phyloP scores from a whole-genome alignment of 2,329 filamentous ascomycete genomes.

The Tolypocladium ovalisporum region DNA sequence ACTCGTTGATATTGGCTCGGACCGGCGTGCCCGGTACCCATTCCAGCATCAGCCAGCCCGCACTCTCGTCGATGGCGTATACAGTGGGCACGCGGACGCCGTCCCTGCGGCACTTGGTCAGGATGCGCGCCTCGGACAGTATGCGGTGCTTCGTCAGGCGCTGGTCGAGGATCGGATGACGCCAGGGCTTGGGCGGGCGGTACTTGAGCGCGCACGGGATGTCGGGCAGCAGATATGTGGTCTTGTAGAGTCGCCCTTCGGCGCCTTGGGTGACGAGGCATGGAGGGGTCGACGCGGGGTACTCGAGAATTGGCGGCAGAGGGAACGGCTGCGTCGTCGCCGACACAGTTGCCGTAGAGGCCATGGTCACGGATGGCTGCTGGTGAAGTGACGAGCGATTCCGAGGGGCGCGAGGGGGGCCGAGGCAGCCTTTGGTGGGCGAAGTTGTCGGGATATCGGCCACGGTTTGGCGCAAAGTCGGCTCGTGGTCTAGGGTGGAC shows the following conservation, averaged over 20 bases:
- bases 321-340: slow-evolving; percentile 24
- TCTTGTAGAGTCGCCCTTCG: slow-evolving; percentile 88
- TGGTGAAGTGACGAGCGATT: not conserved
- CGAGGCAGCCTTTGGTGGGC: not conserved
- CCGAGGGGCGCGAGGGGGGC: not conserved
- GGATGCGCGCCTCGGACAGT: slow-evolving; percentile 76
- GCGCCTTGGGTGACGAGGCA: slow-evolving; percentile 82
- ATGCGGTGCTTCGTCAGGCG: slow-evolving; percentile 81
- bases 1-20: slow-evolving; percentile 56
- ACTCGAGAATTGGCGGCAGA: slow-evolving; percentile 55
- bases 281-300: slow-evolving; percentile 49
- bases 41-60: slow-evolving; percentile 72
- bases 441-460: not conserved
- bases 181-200: slow-evolving; percentile 82
- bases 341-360: slow-evolving; percentile 1
- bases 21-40: slow-evolving; percentile 71
- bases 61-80: slow-evolving; percentile 52
- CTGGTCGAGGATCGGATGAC: slow-evolving; percentile 79
- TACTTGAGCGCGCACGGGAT: slow-evolving; percentile 77
- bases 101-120: slow-evolving; percentile 67
- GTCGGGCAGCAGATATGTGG: slow-evolving; percentile 60
- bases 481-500: not conserved
- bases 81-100: slow-evolving; percentile 76
- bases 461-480: not conserved
- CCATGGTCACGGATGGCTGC: not conserved